Percentiles rank a stretch among this genome's conserved stretches.
Evolutionary conservation across 352 stramenopile genomes (phyloP).

Genomic region (Phytophthora capsici): DNA sequence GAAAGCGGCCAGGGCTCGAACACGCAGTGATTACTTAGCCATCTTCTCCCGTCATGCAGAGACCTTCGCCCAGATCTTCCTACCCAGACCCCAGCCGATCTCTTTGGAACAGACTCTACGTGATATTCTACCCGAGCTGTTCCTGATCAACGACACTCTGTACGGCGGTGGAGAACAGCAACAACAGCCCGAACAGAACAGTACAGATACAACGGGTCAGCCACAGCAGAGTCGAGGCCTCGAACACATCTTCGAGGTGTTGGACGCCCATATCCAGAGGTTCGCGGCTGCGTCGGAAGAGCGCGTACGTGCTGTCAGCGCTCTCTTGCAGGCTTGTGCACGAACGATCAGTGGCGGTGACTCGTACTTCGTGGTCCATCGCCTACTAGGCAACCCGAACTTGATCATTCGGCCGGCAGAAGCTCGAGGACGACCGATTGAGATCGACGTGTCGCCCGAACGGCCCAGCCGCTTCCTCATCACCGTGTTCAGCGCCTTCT

Average conservation of each 20-base stretch:
- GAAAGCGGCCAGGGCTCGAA: constrained; percentile 58
- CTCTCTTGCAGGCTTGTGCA: constrained; percentile 74
- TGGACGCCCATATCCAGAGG: constrained; percentile 73
- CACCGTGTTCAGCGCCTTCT: constrained; percentile 79
- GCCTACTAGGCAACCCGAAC: constrained; percentile 66
- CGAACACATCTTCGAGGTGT: constrained; percentile 84
- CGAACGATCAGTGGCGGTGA: constrained; percentile 81
- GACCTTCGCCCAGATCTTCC: constrained; percentile 75
- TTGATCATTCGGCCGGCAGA: constrained; percentile 83
- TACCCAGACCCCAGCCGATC: constrained; percentile 72
- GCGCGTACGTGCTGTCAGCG: constrained; percentile 69
- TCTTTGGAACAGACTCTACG: constrained; percentile 81
- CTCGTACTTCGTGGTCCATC: constrained; percentile 84
- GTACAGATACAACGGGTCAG: constrained; percentile 8
- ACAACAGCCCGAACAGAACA: constrained; percentile 23
- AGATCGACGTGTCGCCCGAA: constrained; percentile 67
- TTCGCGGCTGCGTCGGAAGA: constrained; percentile 70
- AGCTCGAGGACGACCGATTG: constrained; percentile 69
- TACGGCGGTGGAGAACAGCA: constrained; percentile 69
- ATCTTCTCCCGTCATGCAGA: constrained; percentile 70
- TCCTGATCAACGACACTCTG: constrained; percentile 82
- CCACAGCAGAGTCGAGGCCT: constrained; percentile 56
- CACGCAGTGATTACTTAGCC: constrained; percentile 62
- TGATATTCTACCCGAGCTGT: constrained; percentile 77
- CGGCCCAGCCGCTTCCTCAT: constrained; percentile 75